Evolutionary conservation across 2,329 filamentous ascomycete genomes (phyloP), one percentile per base, ranked within the genome.

Genomic region (Rhynchosporium agropyri): DNA sequence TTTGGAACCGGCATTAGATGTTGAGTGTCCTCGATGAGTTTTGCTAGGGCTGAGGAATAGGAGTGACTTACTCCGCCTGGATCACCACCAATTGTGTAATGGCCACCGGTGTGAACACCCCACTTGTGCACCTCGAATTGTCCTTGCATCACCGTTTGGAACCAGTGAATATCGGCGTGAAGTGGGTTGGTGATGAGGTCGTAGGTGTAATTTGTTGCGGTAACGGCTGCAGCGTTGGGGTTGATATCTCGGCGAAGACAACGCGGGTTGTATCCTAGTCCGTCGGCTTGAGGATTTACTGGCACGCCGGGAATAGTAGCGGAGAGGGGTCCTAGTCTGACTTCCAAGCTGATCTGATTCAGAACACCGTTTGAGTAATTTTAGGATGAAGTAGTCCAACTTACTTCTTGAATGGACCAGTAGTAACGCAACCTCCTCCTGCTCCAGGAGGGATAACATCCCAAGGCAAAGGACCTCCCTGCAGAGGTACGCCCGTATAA

Each of bases 351-450:
- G 29, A 20, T 20, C 20, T 20, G 20, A 20, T 20, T 20, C 1
- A 20, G 20, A 20, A 20, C 20, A 20, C 20, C 20, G 20, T 20
- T 20, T 20, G 20, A 20, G 20, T 20, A 20, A 20, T 20, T 20
- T n/a, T n/a, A 5, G 15, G 9, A 15, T 12, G 13, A 45, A 42
- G 26, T 0, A 9, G 55, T 15, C 13, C 26, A 3, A n/a, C 54
- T 26, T 61, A 75, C 71, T 80, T 73, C 62, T 71, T 76, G 71
- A 81, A 80, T 2, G 80, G 79, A 0, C 80, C 80, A 1, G 74
- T 76, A 9, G 72, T 76, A 3, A 87, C 76, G 68, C 83, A 85
- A 3, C 83, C 84, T 36, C 83, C 83, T n/a, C 84, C 83, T 0
- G 77, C 78, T 28, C 81, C 83, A 9, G 64, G 79, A 0, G 79